A percentile compares a stretch with the other conserved stretches of the same genome.
phyloP scores from a whole-genome alignment of 2,329 filamentous ascomycete genomes.

The Colletotrichum sp. region DNA sequence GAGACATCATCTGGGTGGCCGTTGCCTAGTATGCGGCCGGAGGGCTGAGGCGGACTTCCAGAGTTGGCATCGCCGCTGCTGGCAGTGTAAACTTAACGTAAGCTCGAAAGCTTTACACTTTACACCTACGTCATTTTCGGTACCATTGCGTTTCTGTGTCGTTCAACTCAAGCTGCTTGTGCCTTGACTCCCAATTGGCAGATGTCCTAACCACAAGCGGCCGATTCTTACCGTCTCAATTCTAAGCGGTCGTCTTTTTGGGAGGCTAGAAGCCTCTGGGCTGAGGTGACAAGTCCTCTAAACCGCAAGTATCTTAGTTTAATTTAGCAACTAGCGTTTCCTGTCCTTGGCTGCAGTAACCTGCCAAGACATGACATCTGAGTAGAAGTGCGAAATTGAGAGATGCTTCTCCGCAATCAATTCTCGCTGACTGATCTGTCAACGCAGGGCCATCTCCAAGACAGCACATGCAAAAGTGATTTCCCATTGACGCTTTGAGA shows the following conservation, averaged over 20 bases:
- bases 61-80: background rate
- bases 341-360: background rate
- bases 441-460: background rate
- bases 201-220: background rate
- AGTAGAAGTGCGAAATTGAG: background rate
- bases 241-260: background rate
- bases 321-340: background rate
- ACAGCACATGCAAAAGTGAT: background rate
- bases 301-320: background rate
- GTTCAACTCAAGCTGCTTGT: background rate
- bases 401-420: background rate
- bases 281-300: background rate
- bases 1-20: background rate
- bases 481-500: background rate
- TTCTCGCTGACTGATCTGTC: background rate
- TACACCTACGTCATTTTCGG: background rate
- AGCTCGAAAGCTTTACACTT: background rate
- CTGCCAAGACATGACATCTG: background rate
- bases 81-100: background rate
- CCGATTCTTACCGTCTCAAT: background rate
- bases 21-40: background rate
- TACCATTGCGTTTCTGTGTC: background rate
- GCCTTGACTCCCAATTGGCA: background rate
- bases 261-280: background rate
- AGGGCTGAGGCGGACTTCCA: background rate